phyloP scores from a whole-genome alignment of 352 stramenopile species.

The Pythium utonaiense region DNA sequence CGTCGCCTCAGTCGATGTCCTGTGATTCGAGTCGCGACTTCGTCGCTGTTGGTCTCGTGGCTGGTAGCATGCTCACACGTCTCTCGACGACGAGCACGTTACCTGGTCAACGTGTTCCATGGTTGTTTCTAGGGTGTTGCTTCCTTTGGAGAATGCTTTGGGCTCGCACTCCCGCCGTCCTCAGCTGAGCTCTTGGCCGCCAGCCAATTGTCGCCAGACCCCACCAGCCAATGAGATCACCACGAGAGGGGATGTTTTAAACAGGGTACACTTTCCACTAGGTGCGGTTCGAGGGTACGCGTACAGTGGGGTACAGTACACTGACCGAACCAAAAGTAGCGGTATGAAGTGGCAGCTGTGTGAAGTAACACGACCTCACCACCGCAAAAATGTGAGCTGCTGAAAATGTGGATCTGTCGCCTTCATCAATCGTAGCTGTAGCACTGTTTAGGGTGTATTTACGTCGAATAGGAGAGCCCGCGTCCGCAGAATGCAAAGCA shows the following conservation, averaged over 20 bases:
- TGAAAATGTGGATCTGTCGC: neutral
- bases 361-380: constrained; percentile 13
- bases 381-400: constrained; percentile 9
- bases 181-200: neutral
- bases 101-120: constrained; percentile 87
- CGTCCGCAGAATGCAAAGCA: neutral
- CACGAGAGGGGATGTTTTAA: constrained; percentile 12
- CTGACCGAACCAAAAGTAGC: constrained; percentile 25
- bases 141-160: constrained; percentile 28
- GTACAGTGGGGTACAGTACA: no score
- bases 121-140: constrained; percentile 38
- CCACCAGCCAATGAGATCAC: neutral
- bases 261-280: neutral
- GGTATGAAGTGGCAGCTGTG: constrained; percentile 11
- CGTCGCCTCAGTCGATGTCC: neutral
- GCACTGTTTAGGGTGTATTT: neutral
- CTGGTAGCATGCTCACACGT: neutral
- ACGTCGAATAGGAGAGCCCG: neutral
- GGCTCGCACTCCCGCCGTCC: neutral
- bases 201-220: constrained; percentile 16
- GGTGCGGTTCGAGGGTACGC: neutral
- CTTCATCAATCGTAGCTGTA: no score
- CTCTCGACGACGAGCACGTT: constrained; percentile 20
- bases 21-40: neutral
- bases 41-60: neutral